Base-by-base conservation (phyloP, 805 yeast species). In the Priceomyces melissophilus region DNA sequence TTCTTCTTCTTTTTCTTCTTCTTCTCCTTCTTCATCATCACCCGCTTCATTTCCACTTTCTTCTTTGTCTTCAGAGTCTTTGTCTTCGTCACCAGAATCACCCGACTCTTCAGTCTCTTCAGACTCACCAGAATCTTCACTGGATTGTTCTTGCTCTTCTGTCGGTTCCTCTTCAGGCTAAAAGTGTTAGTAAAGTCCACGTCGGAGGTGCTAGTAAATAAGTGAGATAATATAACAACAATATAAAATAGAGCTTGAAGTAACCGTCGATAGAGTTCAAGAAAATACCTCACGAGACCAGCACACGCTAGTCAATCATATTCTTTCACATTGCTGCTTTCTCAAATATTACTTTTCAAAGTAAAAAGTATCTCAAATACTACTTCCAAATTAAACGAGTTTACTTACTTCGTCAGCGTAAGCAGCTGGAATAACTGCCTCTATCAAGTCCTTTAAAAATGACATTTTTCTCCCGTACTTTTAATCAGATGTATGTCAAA, bases 401-500 rank as follows among this genome's bases (percentile, higher is more conserved):
- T 20, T 37, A 69, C 75, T 57, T 69, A 69, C 79, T 65, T 77
- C 82, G 56, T 86, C 96, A 56, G 96, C 96, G 69, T 76, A 81
- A 39, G 95, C 95, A 54, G 86, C 76, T 61, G 96, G 96, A 52
- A 79, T 69, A 50, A 86, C 73, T 46, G 84, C 77, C 61, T 87
- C 95, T 69, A 85, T 83, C 59, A 88, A 69, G 67, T 87, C 95
- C 61, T 72, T 76, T 57, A 80, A 74, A 58, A 79, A 70, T 53
- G 75, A 63, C 77, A 72, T 72, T 42, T 46, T 20, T 20, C 25
- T 20, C 8, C 25, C 8, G 25, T 20, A 20, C 25, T 20, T 20
- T 20, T 4, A 20, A 20, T 20, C 25, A 20, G 25, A 20, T 20
- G 25, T 20, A 20, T 8, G 25, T 20, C 25, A 20, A 20, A 20